Evolutionary conservation across 805 yeast genomes (phyloP).

Genomic region (Yarrowia divulgata): DNA sequence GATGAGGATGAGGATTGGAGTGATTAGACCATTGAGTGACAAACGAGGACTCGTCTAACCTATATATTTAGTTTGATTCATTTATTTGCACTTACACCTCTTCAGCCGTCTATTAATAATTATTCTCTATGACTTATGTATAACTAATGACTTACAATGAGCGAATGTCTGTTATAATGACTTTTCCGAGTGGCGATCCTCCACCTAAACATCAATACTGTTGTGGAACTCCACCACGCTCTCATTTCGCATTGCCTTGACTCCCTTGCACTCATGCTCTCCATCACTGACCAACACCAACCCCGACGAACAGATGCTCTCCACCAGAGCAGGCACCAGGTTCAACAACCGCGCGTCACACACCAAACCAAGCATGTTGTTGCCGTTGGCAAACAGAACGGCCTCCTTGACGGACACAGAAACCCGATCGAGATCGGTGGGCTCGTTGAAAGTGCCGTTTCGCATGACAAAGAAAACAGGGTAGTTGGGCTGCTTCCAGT

Average conservation of each 20-base stretch:
- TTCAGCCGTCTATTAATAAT: no score
- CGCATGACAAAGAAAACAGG: constrained; percentile 89
- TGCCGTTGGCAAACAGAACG: constrained; percentile 75
- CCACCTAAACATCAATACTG: constrained; percentile 56
- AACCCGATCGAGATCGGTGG: constrained; percentile 47
- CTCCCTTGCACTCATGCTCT: constrained; percentile 49
- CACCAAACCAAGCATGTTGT: constrained; percentile 79
- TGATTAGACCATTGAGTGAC: background rate
- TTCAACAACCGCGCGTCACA: constrained; percentile 73
- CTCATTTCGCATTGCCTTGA: constrained; percentile 72
- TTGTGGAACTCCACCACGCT: constrained; percentile 73
- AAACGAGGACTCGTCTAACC: no score
- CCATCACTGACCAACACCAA: constrained; percentile 74
- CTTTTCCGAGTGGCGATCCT: background rate
- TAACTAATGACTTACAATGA: constrained; percentile 21
- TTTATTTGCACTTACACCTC: background rate
- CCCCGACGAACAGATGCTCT: constrained; percentile 79
- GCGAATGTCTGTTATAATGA: constrained; percentile 23
- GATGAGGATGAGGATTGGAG: constrained; percentile 27
- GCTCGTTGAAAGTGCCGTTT: constrained; percentile 48
- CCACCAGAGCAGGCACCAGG: constrained; percentile 77
- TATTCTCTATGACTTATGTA: constrained; percentile 14
- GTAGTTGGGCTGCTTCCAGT: constrained; percentile 98
- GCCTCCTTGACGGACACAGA: constrained; percentile 79
- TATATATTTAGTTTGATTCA: background rate